Conservation (phyloP, 345 rosid species). For the Pistacia vera region DNA sequence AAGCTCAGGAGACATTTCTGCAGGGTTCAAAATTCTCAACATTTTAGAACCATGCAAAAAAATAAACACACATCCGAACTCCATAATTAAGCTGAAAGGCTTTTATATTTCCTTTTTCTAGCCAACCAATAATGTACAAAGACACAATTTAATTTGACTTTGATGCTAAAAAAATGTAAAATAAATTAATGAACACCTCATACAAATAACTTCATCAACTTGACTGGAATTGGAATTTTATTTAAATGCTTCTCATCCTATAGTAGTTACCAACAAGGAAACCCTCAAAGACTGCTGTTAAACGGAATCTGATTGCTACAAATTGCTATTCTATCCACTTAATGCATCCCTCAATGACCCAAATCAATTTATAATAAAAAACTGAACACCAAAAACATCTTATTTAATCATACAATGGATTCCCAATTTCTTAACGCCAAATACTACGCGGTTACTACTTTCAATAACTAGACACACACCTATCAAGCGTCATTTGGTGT, state of each 20-base stretch:
- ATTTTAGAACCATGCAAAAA: neutral
- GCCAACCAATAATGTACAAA: neutral
- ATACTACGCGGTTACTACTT: neutral
- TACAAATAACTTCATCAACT: neutral
- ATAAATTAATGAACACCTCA: neutral
- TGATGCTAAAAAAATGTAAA: neutral
- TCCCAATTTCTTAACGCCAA: neutral
- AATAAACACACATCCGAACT: neutral
- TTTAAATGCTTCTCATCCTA: neutral
- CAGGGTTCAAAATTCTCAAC: constrained; percentile 24
- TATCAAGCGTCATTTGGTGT: neutral
- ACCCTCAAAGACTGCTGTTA: neutral
- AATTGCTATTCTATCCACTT: neutral
- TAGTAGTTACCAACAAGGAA: neutral
- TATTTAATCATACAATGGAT: neutral
- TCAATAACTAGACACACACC: neutral
- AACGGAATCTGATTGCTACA: neutral
- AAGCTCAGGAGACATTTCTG: constrained; percentile 75
- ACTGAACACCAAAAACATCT: neutral
- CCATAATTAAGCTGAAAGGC: neutral
- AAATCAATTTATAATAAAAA: neutral
- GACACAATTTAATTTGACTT: neutral
- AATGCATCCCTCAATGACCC: neutral
- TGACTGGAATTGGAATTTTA: neutral
- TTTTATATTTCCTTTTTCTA: neutral